Conservation (phyloP, 768 basidiomycete species). For the Mycena pura region DNA sequence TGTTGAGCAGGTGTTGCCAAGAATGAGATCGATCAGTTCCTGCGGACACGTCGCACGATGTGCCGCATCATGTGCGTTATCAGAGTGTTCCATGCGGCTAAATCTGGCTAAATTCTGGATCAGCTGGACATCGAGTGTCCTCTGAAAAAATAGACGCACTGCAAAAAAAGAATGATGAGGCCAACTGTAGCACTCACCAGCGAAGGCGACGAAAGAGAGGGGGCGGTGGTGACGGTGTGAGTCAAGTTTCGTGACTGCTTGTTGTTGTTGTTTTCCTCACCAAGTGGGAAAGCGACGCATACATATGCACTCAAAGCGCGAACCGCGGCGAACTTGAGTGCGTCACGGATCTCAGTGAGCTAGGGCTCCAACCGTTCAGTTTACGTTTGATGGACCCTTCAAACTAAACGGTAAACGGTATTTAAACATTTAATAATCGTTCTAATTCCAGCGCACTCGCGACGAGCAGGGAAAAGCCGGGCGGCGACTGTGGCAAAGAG, state of each 20-base stretch:
- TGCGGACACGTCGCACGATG: neutral
- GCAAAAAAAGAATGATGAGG: neutral
- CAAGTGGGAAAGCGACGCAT: no score
- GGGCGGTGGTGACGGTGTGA: neutral
- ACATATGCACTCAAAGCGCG: no score
- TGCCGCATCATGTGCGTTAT: neutral
- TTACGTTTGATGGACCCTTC: no score
- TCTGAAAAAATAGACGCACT: slow-evolving; percentile 1
- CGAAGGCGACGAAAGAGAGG: neutral
- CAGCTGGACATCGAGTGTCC: slow-evolving; percentile 2
- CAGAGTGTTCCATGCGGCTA: neutral
- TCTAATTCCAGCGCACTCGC: no score
- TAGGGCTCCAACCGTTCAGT: no score
- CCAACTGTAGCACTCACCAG: neutral
- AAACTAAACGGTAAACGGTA: no score
- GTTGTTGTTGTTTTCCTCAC: neutral
- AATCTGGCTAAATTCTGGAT: slow-evolving; percentile 4
- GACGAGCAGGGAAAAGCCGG: no score
- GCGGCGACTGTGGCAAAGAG: no score
- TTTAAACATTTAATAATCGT: no score
- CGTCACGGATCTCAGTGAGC: no score
- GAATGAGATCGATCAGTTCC: slow-evolving; percentile 3
- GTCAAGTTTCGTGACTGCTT: neutral
- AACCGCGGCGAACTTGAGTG: no score
- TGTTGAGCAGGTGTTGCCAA: neutral